A percentile compares a stretch with the other conserved stretches of the same genome.
Conservation (phyloP, 139 green algal genomes). For the Closterium sp. region DNA sequence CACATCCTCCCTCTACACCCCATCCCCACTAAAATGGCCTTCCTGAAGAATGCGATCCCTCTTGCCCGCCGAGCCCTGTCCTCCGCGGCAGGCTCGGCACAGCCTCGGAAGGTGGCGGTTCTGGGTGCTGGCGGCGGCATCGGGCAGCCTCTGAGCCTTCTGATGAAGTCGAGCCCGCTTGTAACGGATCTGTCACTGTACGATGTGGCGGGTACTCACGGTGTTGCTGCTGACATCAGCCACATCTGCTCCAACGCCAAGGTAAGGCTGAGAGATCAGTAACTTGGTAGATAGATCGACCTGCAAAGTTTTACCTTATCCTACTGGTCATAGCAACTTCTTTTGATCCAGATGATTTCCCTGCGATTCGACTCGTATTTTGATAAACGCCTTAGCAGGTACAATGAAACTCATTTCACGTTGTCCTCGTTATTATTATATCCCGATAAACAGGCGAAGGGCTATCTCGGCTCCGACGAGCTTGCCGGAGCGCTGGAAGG, state of each 20-base stretch:
- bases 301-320: too few species aligned
- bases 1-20: background rate
- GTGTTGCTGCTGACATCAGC: slow-evolving; percentile 89
- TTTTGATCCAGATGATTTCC: background rate
- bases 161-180: slow-evolving; percentile 90
- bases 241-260: slow-evolving; percentile 87
- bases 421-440: background rate
- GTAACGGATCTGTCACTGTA: slow-evolving; percentile 89
- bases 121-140: slow-evolving; percentile 93
- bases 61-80: background rate
- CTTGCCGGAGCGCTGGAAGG: slow-evolving; percentile 71
- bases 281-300: too few species aligned
- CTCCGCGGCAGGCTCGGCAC: background rate
- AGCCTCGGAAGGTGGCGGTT: slow-evolving; percentile 77
- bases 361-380: background rate
- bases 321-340: background rate
- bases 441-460: slow-evolving; percentile 37
- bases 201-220: slow-evolving; percentile 89
- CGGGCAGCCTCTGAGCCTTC: slow-evolving; percentile 86
- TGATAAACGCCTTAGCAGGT: background rate
- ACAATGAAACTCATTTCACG: background rate
- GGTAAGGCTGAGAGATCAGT: too few species aligned
- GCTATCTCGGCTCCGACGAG: slow-evolving; percentile 72
- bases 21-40: background rate
- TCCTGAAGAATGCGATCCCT: slow-evolving; percentile 6